These are phyloP conservation scores for Russula brevipes DNA, from an alignment of 768 basidiomycete genomes.

Conservation along the genomic window DNA sequence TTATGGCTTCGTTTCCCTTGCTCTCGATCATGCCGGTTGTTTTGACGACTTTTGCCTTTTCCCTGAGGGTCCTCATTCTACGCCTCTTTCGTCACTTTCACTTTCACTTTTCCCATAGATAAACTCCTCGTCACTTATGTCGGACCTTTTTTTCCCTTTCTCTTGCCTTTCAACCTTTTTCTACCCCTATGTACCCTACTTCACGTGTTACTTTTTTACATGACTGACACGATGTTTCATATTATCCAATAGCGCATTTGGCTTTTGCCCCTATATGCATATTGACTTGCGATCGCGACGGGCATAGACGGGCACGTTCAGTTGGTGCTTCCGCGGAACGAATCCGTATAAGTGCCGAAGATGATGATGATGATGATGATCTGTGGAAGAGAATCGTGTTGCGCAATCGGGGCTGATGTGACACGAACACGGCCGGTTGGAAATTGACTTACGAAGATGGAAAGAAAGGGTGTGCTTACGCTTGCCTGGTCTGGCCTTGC, in stretches of 20 bases:
- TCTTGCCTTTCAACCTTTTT: neutral
- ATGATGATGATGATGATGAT: constrained; percentile 12
- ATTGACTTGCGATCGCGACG: constrained; percentile 7
- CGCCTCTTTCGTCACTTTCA: constrained; percentile 2
- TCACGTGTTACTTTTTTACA: constrained; percentile 11
- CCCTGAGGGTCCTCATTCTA: constrained; percentile 1
- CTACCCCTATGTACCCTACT: constrained; percentile 16
- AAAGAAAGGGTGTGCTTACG: neutral
- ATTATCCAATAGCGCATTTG: constrained; percentile 15
- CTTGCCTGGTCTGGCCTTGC: neutral
- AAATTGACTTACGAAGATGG: constrained; percentile 5
- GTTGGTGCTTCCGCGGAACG: constrained; percentile 1
- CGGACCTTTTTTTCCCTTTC: neutral
- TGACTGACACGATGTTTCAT: neutral
- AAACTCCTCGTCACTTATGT: neutral
- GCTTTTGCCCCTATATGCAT: constrained; percentile 10
- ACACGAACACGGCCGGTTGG: neutral
- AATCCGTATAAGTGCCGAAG: constrained; percentile 4
- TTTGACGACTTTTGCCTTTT: constrained; percentile 5
- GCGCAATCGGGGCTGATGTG: neutral
- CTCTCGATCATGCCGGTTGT: constrained; percentile 13
- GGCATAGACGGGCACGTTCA: constrained; percentile 6
- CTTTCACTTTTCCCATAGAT: constrained; percentile 8
- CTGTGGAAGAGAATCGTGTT: constrained; percentile 2
- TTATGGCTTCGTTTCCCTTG: neutral